These are phyloP conservation scores for Fusarium ramigenum DNA, from an alignment of 2,329 filamentous ascomycete genomes.

Conservation along the genomic window DNA sequence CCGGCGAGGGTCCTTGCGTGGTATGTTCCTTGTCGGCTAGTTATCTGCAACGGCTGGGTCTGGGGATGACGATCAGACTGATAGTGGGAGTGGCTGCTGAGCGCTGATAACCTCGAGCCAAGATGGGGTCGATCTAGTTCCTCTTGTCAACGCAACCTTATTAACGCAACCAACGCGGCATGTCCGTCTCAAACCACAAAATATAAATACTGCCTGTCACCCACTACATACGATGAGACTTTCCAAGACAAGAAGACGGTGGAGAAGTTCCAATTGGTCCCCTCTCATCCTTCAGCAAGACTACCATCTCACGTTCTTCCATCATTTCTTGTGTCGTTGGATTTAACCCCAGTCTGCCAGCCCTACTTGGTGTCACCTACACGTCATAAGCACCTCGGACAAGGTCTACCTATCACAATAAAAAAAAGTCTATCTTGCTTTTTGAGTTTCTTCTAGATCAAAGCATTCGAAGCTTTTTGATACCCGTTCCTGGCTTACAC, in stretches of 20 bases:
- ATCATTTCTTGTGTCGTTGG: slow-evolving; percentile 14
- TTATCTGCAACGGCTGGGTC: slow-evolving; percentile 36
- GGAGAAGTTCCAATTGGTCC: slow-evolving; percentile 25
- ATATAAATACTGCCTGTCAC: slow-evolving; percentile 33
- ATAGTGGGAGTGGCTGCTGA: slow-evolving; percentile 29
- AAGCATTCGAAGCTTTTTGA: not conserved
- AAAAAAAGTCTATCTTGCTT: not conserved
- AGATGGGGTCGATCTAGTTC: slow-evolving; percentile 4
- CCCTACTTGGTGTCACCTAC: slow-evolving; percentile 21
- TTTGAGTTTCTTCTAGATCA: slow-evolving; percentile 10
- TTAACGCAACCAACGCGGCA: not conserved
- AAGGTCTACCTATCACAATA: not conserved
- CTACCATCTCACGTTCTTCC: slow-evolving; percentile 1
- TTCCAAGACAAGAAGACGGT: slow-evolving; percentile 15
- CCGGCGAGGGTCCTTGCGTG: slow-evolving; percentile 30
- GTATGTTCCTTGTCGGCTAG: slow-evolving; percentile 26
- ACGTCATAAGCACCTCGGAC: slow-evolving; percentile 33
- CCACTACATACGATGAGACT: slow-evolving; percentile 16
- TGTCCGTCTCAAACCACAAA: slow-evolving; percentile 27
- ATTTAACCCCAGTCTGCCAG: slow-evolving; percentile 18
- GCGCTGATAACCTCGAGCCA: slow-evolving; percentile 16
- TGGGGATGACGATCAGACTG: slow-evolving; percentile 36
- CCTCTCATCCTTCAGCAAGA: slow-evolving; percentile 10
- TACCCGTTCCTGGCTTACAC: not conserved
- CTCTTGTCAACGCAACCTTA: not conserved